phyloP scores from a whole-genome alignment of 2,329 filamentous ascomycete species.

The Corynespora cassiicola region DNA sequence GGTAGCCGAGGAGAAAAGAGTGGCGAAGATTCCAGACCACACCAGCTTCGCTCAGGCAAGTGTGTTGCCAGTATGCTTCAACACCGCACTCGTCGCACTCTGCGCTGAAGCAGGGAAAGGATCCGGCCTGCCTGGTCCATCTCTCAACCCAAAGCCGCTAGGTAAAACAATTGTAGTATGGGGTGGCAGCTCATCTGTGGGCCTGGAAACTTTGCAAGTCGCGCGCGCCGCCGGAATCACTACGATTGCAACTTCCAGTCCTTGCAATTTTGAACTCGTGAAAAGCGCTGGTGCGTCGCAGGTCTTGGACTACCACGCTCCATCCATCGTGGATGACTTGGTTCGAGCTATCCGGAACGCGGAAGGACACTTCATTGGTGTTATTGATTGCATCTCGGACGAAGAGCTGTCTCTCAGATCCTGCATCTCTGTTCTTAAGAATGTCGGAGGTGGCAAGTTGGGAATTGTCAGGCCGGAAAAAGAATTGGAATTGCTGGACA shows the following conservation, averaged over 20 bases:
- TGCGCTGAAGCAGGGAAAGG: too few species aligned
- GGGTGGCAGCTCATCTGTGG: constrained; percentile 52
- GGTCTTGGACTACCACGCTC: constrained; percentile 34
- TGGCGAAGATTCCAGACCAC: constrained; percentile 47
- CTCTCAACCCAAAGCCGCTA: too few species aligned
- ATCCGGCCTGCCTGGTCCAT: constrained; percentile 48
- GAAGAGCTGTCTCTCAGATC: too few species aligned
- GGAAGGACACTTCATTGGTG: constrained; percentile 46
- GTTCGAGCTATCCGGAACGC: constrained; percentile 40
- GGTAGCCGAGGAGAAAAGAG: constrained; percentile 41
- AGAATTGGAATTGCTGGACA: constrained; percentile 35
- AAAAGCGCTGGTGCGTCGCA: constrained; percentile 28
- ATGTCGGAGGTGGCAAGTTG: too few species aligned
- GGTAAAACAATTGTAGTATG: constrained; percentile 53
- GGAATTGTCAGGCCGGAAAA: too few species aligned
- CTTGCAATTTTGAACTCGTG: constrained; percentile 25
- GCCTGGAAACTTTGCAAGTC: constrained; percentile 51
- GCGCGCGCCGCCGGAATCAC: constrained; percentile 46
- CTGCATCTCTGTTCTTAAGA: too few species aligned
- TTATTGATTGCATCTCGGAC: constrained; percentile 48
- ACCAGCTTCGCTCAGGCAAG: constrained; percentile 47
- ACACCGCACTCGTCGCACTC: constrained; percentile 48
- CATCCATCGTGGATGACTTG: constrained; percentile 42
- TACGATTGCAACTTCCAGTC: constrained; percentile 46
- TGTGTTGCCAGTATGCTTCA: constrained; percentile 51